A percentile compares a stretch with the other conserved stretches of the same genome.
Conservation (phyloP, 2,329 filamentous ascomycete species). For the Hypomyces perniciosus region DNA sequence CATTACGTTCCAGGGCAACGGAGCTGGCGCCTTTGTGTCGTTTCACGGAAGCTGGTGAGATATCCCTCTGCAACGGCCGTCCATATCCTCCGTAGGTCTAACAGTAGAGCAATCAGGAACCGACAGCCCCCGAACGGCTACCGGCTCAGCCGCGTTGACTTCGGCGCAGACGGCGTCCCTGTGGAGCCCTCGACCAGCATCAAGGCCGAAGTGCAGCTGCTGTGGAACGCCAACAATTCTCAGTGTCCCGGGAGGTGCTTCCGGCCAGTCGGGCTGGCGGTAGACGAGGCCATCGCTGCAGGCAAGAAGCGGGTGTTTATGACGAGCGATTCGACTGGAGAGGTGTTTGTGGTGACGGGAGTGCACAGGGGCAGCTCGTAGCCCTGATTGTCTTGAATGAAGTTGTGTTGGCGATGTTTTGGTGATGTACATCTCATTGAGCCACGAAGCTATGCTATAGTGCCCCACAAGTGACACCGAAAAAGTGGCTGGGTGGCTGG, state of each 20-base stretch:
- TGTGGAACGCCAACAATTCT: conserved; percentile 42
- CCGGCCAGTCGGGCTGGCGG: conserved; percentile 43
- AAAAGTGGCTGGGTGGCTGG: too few species aligned
- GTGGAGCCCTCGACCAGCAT: conserved; percentile 28
- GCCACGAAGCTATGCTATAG: too few species aligned
- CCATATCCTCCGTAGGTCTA: background rate
- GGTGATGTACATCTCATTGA: too few species aligned
- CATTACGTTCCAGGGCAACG: conserved; percentile 52
- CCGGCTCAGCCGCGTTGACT: conserved; percentile 31
- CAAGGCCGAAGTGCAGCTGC: conserved; percentile 38
- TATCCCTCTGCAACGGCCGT: too few species aligned
- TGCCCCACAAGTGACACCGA: too few species aligned
- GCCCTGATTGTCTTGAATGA: too few species aligned
- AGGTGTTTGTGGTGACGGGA: conserved; percentile 43
- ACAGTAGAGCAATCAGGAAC: conserved; percentile 19
- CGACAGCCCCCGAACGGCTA: conserved; percentile 32
- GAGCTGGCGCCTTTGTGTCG: conserved; percentile 51
- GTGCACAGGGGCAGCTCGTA: background rate
- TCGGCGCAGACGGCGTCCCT: conserved; percentile 29
- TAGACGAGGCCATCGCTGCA: conserved; percentile 27
- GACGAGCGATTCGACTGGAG: conserved; percentile 47
- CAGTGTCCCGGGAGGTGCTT: conserved; percentile 45
- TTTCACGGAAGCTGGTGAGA: conserved; percentile 56
- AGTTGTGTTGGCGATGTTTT: too few species aligned
- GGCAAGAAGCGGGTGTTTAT: conserved; percentile 43